A percentile compares a stretch with the other conserved stretches of the same genome.
These are phyloP conservation scores for Truncatella angustata DNA, from an alignment of 2,329 filamentous ascomycete species.

Conservation along the genomic window DNA sequence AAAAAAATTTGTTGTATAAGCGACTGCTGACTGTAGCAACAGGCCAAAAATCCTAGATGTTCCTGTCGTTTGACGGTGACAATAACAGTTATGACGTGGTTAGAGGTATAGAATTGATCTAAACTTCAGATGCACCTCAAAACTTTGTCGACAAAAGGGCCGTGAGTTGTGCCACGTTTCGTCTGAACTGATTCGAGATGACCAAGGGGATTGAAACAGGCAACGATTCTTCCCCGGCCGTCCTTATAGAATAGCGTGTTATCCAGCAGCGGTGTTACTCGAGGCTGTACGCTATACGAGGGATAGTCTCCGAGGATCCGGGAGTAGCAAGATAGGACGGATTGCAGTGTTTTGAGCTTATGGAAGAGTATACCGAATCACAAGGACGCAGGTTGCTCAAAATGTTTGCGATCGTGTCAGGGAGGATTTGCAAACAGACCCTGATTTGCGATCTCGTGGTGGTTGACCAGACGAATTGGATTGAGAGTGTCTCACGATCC, in stretches of 20 bases:
- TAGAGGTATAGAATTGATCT: too few species aligned
- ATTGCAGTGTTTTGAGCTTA: neutral
- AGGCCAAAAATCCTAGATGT: too few species aligned
- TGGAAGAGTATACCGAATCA: neutral
- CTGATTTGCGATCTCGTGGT: slow-evolving; percentile 18
- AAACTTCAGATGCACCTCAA: too few species aligned
- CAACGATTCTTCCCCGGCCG: neutral
- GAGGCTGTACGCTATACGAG: too few species aligned
- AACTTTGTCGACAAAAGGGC: neutral
- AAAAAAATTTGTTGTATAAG: too few species aligned
- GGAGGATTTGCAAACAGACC: slow-evolving; percentile 12
- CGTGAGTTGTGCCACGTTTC: neutral
- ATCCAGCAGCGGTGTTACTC: too few species aligned
- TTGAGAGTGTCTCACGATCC: slow-evolving; percentile 28
- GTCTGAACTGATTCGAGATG: neutral
- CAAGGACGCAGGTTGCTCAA: neutral
- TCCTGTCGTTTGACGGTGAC: too few species aligned
- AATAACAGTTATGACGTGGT: too few species aligned
- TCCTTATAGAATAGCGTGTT: neutral
- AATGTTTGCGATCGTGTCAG: neutral
- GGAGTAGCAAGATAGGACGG: neutral
- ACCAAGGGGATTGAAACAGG: too few species aligned
- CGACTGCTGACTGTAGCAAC: too few species aligned
- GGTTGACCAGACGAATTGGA: slow-evolving; percentile 13
- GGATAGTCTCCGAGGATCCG: neutral